Base-by-base conservation (phyloP, 345 rosid genomes). In the Reutealis trisperma region DNA sequence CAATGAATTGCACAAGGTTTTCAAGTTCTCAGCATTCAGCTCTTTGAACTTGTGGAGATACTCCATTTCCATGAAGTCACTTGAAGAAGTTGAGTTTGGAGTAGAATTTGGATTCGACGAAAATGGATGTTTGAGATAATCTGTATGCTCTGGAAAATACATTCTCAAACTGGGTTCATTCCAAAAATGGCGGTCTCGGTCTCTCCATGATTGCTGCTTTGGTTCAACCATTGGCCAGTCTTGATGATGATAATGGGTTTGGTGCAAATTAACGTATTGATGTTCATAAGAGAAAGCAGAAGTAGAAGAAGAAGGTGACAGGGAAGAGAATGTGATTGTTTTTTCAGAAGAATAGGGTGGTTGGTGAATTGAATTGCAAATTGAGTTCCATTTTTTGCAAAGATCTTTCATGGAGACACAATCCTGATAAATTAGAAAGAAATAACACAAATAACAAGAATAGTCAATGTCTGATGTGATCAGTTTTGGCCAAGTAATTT, bases 1-100 rank as follows among this genome's bases (percentile, higher is more conserved):
- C 79, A 77, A 62, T 45, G 62, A 75, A 54, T 63, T 77, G 71
- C 78, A 77, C 57, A 81, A 58, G 55, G 41, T 63, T 34, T 74
- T 81, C 45, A 81, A 58, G 73, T 81, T 81, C 42, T 77, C 76
- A 16, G 83, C 82, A 65, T 80, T 90, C 34, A 86, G 65, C 70
- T 89, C 89, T 83, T 92, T 89, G 86, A 91, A 90, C 77, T 83
- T 90, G 58, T 83, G 77, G 55, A 32, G 68, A 75, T 73, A 77
- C 41, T 89, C 94, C 75, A 85, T 80, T 74, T 90, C 96, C 88
- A 88, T 88, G 32, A 83, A 83, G 64, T 94, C 97, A 72, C 92
- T 85, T 0, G 96, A 88, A 68, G 89, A 88, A 60, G 86, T 85
- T 10, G 97, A 94, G 85, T 88, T 89, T 1, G 87, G 84, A 68